Evolutionary conservation across 1,284 basidiomycete genomes (phyloP), one percentile per base, ranked within the genome.

Genomic region (Puccinia polysora): DNA sequence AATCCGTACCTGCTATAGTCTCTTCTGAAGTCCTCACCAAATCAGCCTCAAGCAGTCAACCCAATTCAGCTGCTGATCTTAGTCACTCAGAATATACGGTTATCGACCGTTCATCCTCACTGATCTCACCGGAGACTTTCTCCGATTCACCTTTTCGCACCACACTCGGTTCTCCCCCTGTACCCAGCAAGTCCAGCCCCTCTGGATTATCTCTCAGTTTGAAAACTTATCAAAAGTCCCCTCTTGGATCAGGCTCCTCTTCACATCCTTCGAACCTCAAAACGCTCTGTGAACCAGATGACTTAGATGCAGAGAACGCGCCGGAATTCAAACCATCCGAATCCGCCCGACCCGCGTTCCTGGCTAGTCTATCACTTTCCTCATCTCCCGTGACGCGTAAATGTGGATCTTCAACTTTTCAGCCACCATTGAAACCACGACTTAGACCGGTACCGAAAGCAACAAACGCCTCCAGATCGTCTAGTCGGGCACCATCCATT

Each of bases 1-100:
- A n/a, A n/a, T n/a, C n/a, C n/a, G n/a, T n/a, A n/a, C n/a, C n/a
- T n/a, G n/a, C 53, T 56, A 34, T 34, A 7, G 4, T 34, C 23
- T 56, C 30, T 2, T 56, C 53, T 4, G 53, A 36, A n/a, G 32
- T 36, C 38, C 30, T 36, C 6, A n/a, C 34, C 6, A 34, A 56
- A 18, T 56, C 53, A 12, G 10, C 55, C 32, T 60, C 32, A 18
- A 15, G 30, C 25, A 18, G 8, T 23, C 53, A 58, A 45, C 38
- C 65, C n/a, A 45, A 47, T 56, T 15, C 34, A 30, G 47, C 20
- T 15, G 10, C 25, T 18, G 67, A 70, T 52, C 43, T 70, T 14
- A 70, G 28, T 40, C 67, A 70, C 49, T 70, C 67, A 4, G 67
- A 70, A 70, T 70, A 59, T 38, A 70, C 67, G 15, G 67, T 70